Percentiles rank a stretch among this genome's conserved stretches.
phyloP scores from a whole-genome alignment of 2,329 filamentous ascomycete species.

The Penicillium paneum region DNA sequence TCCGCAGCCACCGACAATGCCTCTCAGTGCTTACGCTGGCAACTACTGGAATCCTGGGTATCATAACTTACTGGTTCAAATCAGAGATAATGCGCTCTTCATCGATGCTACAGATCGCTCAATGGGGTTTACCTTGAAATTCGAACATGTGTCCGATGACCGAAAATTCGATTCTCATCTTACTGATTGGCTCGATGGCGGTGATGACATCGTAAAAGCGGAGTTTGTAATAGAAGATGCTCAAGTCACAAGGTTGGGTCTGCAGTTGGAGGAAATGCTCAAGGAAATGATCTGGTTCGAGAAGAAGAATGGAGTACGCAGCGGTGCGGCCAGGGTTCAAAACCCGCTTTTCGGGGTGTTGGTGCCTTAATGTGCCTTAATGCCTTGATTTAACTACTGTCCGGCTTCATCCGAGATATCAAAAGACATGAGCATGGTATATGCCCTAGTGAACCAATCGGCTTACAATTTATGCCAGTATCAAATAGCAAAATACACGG shows the following conservation, averaged over 20 bases:
- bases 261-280: neutral
- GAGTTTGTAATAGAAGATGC: neutral
- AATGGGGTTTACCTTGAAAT: constrained; percentile 28
- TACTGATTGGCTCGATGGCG: neutral
- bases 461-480: no score
- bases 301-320: neutral
- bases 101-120: constrained; percentile 35
- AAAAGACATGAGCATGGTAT: no score
- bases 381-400: no score
- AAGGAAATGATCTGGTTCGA: neutral
- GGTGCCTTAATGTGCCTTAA: no score
- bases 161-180: neutral
- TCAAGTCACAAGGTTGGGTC: neutral
- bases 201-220: neutral
- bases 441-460: no score
- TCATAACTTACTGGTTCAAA: constrained; percentile 22
- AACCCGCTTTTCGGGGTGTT: no score
- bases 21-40: constrained; percentile 8
- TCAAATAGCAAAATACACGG: no score
- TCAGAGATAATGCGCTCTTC: constrained; percentile 27
- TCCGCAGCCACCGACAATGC: constrained; percentile 7
- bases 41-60: constrained; percentile 28
- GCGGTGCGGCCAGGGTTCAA: no score
- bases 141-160: constrained; percentile 17
- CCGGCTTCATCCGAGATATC: no score